Evolutionary conservation across 2,329 filamentous ascomycete species (phyloP), one percentile per base, ranked within the genome.

Genomic region (Fusarium napiforme): DNA sequence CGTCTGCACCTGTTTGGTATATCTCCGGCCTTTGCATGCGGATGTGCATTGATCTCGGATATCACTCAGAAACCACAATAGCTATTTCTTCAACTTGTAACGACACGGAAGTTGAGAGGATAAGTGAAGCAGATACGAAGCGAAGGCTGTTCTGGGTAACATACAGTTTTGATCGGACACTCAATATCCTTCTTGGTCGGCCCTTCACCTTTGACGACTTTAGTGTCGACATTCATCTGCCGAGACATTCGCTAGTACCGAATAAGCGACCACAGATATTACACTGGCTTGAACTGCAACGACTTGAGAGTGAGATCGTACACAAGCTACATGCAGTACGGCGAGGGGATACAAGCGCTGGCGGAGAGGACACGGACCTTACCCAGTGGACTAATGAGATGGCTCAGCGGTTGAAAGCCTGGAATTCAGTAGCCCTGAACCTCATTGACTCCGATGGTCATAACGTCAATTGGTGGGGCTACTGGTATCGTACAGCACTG

Each of bases 1-100:
- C 65, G 0, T 50, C 64, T 21, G 64, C 64, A 1, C 65, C 65
- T 4, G 40, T 68, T 2, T 68, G 65, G 64, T 68, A 68, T n/a
- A 68, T 68, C 26, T 68, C 65, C 0, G 65, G 65, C 1, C 21
- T 68, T 6, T 68, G 65, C 9, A 68, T 68, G 65, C 36, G 65
- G 3, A 68, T 68, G 65, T 68, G 65, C 9, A 62, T 68, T 19
- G 65, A 68, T 4, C n/a, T 68, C 0, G 65, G 65, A 7, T 68
- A 62, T 14, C 65, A 68, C 21, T 62, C 55, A 10, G 64, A 68
- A 21, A 53, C 40, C 4, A 68, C 55, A 7, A 68, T 68, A 3
- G 4, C 7, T 6, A 32, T 68, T 7, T 37, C 55, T 21, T 62
- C 36, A 9, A 43, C 30, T 16, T 1, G 4, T 4, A 11, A 2